These are phyloP conservation scores for Eimeria zaria DNA, from an alignment of 169 alveolate species.

Conservation along the genomic window DNA sequence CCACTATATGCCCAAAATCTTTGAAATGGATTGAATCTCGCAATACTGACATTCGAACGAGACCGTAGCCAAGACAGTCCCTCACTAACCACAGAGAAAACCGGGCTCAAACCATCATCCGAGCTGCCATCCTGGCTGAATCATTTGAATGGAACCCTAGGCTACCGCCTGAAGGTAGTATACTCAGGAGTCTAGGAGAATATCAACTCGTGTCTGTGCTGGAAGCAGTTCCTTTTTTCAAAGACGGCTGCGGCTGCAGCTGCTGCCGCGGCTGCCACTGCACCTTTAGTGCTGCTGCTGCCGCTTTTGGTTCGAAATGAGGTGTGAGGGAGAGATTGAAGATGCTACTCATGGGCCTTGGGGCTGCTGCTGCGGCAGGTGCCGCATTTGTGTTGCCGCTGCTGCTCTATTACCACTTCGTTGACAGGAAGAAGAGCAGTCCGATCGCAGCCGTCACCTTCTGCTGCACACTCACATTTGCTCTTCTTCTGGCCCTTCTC, in stretches of 20 bases:
- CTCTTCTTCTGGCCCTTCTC: slow-evolving; percentile 49
- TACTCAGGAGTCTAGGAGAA: background rate
- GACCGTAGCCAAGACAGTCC: background rate
- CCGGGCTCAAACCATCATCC: background rate
- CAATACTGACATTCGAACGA: background rate
- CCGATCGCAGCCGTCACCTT: slow-evolving; percentile 27
- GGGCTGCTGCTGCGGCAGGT: slow-evolving; percentile 60
- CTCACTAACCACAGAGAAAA: background rate
- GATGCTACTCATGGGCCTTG: slow-evolving; percentile 60
- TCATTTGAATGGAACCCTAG: background rate
- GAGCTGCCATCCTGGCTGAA: background rate
- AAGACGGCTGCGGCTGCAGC: background rate
- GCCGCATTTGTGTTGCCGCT: slow-evolving; percentile 59
- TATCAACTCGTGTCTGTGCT: background rate
- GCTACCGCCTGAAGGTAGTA: background rate
- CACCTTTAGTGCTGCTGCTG: background rate
- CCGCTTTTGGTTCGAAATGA: background rate
- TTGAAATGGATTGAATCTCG: background rate
- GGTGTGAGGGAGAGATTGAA: background rate
- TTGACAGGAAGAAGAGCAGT: slow-evolving; percentile 47
- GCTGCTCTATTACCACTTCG: slow-evolving; percentile 67
- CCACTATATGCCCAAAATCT: background rate
- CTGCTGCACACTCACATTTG: slow-evolving; percentile 43
- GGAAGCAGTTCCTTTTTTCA: background rate
- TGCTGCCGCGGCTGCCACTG: background rate